A percentile compares a stretch with the other conserved stretches of the same genome.
These are phyloP conservation scores for Pyrrhoderma noxium DNA, from an alignment of 1,284 basidiomycete genomes.

Conservation along the genomic window DNA sequence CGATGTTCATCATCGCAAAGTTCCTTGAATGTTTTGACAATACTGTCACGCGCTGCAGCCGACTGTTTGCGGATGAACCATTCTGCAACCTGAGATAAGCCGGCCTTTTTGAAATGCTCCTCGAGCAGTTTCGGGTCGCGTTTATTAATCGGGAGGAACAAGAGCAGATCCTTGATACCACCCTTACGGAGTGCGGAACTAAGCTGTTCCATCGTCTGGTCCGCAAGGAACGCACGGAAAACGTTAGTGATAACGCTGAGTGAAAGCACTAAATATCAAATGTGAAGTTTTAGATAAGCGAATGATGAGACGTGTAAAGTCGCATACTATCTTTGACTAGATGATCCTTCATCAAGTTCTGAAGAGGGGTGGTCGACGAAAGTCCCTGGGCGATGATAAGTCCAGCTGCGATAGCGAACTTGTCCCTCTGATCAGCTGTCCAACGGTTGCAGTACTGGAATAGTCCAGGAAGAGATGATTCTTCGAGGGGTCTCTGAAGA, in stretches of 20 bases:
- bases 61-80: constrained; percentile 89
- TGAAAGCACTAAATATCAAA: constrained; percentile 51
- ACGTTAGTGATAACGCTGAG: constrained; percentile 72
- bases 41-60: constrained; percentile 62
- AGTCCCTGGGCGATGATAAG: constrained; percentile 80
- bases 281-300: no score
- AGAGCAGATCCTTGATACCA: constrained; percentile 78
- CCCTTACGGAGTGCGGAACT: constrained; percentile 71
- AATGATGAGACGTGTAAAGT: no score
- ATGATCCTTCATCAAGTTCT: constrained; percentile 86
- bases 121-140: constrained; percentile 70
- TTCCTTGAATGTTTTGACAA: constrained; percentile 55
- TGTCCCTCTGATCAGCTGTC: constrained; percentile 68
- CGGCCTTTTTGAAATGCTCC: constrained; percentile 79
- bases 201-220: constrained; percentile 84
- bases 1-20: constrained; percentile 38
- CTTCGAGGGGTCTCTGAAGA: constrained; percentile 93
- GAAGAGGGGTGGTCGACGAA: constrained; percentile 68
- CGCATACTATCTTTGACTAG: constrained; percentile 87
- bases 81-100: constrained; percentile 73
- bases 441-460: constrained; percentile 88
- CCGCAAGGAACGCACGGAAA: constrained; percentile 73
- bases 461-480: constrained; percentile 73
- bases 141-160: constrained; percentile 82
- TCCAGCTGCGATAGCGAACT: constrained; percentile 76